These are phyloP conservation scores for Tetraselmis striata DNA, from an alignment of 139 green algal species.

Conservation along the genomic window DNA sequence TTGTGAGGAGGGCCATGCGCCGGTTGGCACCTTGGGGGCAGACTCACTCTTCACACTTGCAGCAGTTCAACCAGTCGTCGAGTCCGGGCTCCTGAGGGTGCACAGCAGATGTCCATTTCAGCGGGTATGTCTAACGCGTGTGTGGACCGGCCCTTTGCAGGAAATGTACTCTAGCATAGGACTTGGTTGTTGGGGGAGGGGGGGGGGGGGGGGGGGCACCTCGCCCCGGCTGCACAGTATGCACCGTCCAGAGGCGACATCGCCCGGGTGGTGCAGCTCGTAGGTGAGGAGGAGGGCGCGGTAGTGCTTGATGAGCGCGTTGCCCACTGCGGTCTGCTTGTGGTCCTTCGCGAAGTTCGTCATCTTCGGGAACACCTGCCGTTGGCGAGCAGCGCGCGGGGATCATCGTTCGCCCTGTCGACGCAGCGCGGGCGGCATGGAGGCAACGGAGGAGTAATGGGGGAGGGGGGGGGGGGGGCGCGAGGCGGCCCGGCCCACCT, in stretches of 20 bases:
- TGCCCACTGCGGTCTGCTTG: conserved; percentile 75
- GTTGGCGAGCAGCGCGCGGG: not conserved
- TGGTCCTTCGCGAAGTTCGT: conserved; percentile 61
- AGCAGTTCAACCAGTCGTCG: not conserved
- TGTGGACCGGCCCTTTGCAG: no score
- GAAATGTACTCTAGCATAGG: not conserved
- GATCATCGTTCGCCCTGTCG: not conserved
- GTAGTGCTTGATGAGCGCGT: conserved; percentile 83
- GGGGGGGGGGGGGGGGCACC: not conserved
- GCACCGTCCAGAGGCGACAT: not conserved
- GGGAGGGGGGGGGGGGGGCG: not conserved
- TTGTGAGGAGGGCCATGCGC: no score
- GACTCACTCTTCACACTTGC: not conserved
- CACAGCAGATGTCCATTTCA: not conserved
- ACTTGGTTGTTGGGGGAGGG: not conserved
- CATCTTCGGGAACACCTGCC: conserved; percentile 66
- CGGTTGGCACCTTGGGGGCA: no score
- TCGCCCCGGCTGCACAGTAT: not conserved
- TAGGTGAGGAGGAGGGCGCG: conserved; percentile 69
- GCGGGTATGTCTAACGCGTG: no score
- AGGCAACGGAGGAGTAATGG: not conserved
- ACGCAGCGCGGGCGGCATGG: not conserved
- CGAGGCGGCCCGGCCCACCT: conserved; percentile 12
- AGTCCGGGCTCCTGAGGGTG: not conserved
- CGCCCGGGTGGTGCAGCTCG: conserved; percentile 29